phyloP scores from a whole-genome alignment of 208 protist genomes.

The Trichomonas gallinae region DNA sequence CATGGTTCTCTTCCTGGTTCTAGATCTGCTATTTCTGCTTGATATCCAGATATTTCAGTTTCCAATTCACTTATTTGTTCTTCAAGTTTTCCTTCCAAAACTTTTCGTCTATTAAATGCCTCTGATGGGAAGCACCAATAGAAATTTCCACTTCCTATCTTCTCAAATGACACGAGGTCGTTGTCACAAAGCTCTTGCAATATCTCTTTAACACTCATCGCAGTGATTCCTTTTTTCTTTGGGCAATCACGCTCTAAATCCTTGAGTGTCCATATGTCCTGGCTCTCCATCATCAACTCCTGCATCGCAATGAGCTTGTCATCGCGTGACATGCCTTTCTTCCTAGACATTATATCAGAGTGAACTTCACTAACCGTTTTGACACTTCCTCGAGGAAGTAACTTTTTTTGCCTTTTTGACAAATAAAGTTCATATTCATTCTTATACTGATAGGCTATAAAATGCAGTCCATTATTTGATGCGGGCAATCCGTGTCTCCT shows the following conservation, averaged over 20 bases:
- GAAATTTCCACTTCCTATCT: neutral
- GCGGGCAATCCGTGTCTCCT: too few species aligned
- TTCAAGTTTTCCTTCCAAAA: neutral
- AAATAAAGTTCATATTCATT: too few species aligned
- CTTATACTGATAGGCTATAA: too few species aligned
- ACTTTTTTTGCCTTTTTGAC: too few species aligned
- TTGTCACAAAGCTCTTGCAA: neutral
- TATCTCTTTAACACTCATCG: slow-evolving; percentile 10
- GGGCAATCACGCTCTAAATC: neutral
- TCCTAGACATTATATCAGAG: neutral
- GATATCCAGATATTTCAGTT: neutral
- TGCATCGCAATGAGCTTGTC: slow-evolving; percentile 1
- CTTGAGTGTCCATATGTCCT: neutral
- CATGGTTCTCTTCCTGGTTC: neutral
- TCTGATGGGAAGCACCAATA: slow-evolving; percentile 18
- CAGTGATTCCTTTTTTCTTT: neutral
- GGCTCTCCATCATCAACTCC: neutral
- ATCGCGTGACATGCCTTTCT: neutral
- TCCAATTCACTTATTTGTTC: neutral
- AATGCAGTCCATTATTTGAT: too few species aligned
- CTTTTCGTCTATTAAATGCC: neutral
- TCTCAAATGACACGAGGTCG: neutral
- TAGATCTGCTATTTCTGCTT: neutral
- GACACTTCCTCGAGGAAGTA: too few species aligned
- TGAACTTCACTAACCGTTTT: neutral